Evolutionary conservation across 768 basidiomycete genomes (phyloP).

Genomic region (Lepiota subincarnata): DNA sequence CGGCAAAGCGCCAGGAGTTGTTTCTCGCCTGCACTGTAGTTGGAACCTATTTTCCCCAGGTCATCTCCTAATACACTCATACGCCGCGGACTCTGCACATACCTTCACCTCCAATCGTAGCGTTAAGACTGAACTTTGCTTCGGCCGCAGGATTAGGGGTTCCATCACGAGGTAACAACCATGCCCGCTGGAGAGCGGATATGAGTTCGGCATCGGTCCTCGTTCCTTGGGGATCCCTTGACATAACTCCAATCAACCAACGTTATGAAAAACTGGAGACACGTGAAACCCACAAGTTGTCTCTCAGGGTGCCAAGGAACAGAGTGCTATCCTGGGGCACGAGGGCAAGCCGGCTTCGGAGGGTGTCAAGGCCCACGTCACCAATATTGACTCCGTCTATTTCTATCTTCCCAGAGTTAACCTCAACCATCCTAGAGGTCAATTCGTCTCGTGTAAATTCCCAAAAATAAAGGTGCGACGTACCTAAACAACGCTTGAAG

Average conservation of each 20-base stretch:
- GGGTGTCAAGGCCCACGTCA: slow-evolving; percentile 48
- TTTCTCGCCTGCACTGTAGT: slow-evolving; percentile 54
- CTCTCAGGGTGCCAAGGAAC: slow-evolving; percentile 47
- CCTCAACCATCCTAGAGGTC: slow-evolving; percentile 50
- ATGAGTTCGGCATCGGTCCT: slow-evolving; percentile 61
- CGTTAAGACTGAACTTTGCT: slow-evolving; percentile 66
- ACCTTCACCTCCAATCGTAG: slow-evolving; percentile 46
- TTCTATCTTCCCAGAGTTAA: slow-evolving; percentile 50
- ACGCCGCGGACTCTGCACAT: neutral
- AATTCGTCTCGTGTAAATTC: neutral
- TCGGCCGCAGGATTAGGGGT: slow-evolving; percentile 41
- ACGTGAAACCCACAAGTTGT: slow-evolving; percentile 35
- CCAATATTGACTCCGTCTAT: slow-evolving; percentile 55
- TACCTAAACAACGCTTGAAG: slow-evolving; percentile 56
- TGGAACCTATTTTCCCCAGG: slow-evolving; percentile 33
- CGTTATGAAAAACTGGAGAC: slow-evolving; percentile 16
- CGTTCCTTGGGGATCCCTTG: slow-evolving; percentile 27
- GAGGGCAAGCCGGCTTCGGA: slow-evolving; percentile 53
- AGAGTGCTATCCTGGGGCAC: slow-evolving; percentile 65
- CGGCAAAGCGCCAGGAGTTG: slow-evolving; percentile 55
- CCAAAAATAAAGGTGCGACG: slow-evolving; percentile 4
- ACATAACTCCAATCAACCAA: neutral
- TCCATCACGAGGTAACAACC: slow-evolving; percentile 52
- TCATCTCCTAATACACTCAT: neutral
- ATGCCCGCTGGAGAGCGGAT: slow-evolving; percentile 54